Evolutionary conservation across 163 green algal species (phyloP).

Genomic region (Scenedesmus sp.): DNA sequence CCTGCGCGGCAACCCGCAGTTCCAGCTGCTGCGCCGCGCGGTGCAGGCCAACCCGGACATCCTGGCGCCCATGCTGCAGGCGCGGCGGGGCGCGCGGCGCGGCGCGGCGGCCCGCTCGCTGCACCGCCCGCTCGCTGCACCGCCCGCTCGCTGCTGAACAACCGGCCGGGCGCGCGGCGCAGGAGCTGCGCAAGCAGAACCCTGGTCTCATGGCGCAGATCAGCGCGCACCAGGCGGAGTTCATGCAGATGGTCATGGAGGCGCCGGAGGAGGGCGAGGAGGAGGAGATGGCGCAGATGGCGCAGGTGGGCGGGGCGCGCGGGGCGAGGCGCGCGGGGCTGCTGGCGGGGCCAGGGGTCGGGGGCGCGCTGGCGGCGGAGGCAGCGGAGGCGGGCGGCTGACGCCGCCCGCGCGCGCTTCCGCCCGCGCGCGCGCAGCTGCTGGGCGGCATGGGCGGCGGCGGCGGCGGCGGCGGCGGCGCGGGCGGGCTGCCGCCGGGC

Average conservation of each 20-base stretch:
- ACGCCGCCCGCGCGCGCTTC: too few relatives aligned
- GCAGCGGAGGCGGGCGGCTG: too few relatives aligned
- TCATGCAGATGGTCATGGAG: slow-evolving; percentile 93
- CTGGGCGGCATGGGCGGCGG: too few relatives aligned
- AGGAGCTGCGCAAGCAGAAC: slow-evolving; percentile 92
- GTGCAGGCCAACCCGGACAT: slow-evolving; percentile 93
- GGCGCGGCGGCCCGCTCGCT: neutral
- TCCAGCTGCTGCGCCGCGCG: slow-evolving; percentile 87
- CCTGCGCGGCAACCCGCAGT: slow-evolving; percentile 86
- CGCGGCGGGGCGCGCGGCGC: slow-evolving; percentile 31
- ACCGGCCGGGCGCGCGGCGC: too few relatives aligned
- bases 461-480: slow-evolving; percentile 23
- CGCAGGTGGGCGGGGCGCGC: slow-evolving; percentile 11
- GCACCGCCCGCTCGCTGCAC: neutral
- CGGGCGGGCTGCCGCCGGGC: slow-evolving; percentile 29
- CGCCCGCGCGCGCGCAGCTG: too few relatives aligned
- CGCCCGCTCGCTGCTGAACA: too few relatives aligned
- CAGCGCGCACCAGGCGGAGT: slow-evolving; percentile 92
- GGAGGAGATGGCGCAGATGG: slow-evolving; percentile 45
- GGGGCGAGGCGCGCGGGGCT: slow-evolving; percentile 2
- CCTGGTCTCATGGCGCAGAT: slow-evolving; percentile 92
- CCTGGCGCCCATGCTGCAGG: slow-evolving; percentile 90
- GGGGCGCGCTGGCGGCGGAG: neutral
- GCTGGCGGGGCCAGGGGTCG: too few relatives aligned
- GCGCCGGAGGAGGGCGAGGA: slow-evolving; percentile 48